phyloP scores from a whole-genome alignment of 2,329 filamentous ascomycete species.

The Ceratocystiopsis brevicomis region DNA sequence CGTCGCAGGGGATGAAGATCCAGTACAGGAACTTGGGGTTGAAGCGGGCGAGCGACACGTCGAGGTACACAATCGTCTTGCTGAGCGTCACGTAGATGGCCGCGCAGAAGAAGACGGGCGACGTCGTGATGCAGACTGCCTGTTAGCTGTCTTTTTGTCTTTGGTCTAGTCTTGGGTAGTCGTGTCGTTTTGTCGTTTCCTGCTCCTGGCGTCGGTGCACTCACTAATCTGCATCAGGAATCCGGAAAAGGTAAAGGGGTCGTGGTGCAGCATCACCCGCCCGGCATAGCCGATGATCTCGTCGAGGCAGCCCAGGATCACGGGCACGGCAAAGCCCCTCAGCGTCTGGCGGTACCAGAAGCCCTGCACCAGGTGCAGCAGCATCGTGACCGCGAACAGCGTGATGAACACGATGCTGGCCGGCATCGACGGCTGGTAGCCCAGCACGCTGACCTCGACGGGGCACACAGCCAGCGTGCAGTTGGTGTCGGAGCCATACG shows the following conservation, averaged over 20 bases:
- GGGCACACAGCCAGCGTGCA: slow-evolving; percentile 30
- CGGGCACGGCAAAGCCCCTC: slow-evolving; percentile 26
- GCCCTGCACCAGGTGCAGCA: slow-evolving; percentile 26
- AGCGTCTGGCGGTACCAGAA: slow-evolving; percentile 25
- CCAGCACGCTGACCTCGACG: slow-evolving; percentile 25
- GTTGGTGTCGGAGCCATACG: slow-evolving; percentile 28
- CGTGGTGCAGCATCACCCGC: slow-evolving; percentile 34
- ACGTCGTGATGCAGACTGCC: slow-evolving; percentile 36
- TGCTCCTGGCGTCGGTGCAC: no score
- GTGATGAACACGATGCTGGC: slow-evolving; percentile 24
- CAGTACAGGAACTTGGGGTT: slow-evolving; percentile 22
- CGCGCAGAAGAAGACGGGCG: slow-evolving; percentile 37
- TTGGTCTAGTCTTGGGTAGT: background rate
- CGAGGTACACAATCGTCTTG: slow-evolving; percentile 19
- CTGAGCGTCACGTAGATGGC: slow-evolving; percentile 46
- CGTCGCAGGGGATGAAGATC: slow-evolving; percentile 33
- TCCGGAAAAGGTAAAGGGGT: slow-evolving; percentile 37
- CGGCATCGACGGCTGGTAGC: slow-evolving; percentile 25
- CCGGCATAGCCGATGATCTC: slow-evolving; percentile 46
- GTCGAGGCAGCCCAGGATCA: slow-evolving; percentile 35
- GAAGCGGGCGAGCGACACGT: slow-evolving; percentile 21
- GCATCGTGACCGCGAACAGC: slow-evolving; percentile 27
- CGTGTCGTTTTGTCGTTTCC: background rate
- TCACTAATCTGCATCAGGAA: slow-evolving; percentile 48
- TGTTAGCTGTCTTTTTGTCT: no score